These are phyloP conservation scores for Colletotrichum endophyticum DNA, from an alignment of 2,329 filamentous ascomycete genomes.

Conservation along the genomic window DNA sequence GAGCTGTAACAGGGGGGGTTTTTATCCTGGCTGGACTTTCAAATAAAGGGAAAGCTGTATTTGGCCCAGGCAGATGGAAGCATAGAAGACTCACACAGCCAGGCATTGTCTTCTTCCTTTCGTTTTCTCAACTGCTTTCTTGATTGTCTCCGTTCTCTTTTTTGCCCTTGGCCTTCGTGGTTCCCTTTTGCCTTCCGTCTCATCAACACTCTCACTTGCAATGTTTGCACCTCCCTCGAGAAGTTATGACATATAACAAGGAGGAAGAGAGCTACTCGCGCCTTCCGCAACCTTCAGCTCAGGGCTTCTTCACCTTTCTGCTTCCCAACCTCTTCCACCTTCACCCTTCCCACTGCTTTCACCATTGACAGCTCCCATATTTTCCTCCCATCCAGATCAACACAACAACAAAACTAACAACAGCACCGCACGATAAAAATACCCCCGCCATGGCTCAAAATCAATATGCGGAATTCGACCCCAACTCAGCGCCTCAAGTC, in stretches of 20 bases:
- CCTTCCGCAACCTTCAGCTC: background rate
- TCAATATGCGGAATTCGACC: background rate
- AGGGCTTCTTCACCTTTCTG: background rate
- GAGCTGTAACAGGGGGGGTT: background rate
- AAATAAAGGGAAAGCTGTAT: background rate
- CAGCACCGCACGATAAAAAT: background rate
- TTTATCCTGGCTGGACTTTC: background rate
- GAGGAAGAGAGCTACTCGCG: background rate
- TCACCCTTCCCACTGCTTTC: background rate
- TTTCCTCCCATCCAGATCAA: background rate
- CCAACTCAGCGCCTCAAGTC: slow-evolving; percentile 11
- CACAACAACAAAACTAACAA: background rate
- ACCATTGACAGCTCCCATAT: background rate
- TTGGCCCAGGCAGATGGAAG: background rate
- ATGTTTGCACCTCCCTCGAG: background rate
- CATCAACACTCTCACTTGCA: background rate
- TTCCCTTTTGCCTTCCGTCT: background rate
- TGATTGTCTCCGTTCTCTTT: background rate
- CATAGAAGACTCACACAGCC: background rate
- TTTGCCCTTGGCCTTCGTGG: background rate
- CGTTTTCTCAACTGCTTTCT: background rate
- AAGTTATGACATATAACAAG: background rate
- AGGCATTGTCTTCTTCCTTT: background rate
- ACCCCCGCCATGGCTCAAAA: background rate
- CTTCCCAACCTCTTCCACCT: background rate